Evolutionary conservation across 1,139 yeast genomes (phyloP).

Genomic region (Casaregolazyma lundiana): DNA sequence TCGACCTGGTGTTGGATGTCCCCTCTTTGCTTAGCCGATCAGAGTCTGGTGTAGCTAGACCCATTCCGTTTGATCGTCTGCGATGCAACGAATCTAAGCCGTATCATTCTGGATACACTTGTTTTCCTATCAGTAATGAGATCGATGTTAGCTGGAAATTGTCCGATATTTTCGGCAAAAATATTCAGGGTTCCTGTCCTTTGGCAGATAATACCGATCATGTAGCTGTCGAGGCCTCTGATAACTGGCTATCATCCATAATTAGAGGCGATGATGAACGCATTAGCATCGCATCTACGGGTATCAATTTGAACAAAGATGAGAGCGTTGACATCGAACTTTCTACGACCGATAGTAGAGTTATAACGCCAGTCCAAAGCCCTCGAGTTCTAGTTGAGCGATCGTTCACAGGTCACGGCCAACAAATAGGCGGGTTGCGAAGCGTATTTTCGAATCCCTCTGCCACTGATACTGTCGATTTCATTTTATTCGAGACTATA

Average conservation of each 20-base stretch:
- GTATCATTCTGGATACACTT: slow-evolving; percentile 53
- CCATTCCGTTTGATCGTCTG: slow-evolving; percentile 61
- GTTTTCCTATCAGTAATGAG: slow-evolving; percentile 69
- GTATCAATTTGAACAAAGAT: background rate
- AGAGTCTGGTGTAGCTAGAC: slow-evolving; percentile 74
- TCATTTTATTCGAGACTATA: slow-evolving; percentile 71
- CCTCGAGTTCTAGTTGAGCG: slow-evolving; percentile 78
- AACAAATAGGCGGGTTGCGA: slow-evolving; percentile 86
- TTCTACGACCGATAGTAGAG: slow-evolving; percentile 33
- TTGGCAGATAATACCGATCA: slow-evolving; percentile 30
- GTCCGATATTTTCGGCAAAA: slow-evolving; percentile 64
- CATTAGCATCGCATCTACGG: slow-evolving; percentile 2
- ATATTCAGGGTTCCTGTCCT: slow-evolving; percentile 61
- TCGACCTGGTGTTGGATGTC: slow-evolving; percentile 71
- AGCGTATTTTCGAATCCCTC: slow-evolving; percentile 68
- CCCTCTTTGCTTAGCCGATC: slow-evolving; percentile 60
- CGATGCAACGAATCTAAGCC: slow-evolving; percentile 66
- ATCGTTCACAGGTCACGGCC: slow-evolving; percentile 87
- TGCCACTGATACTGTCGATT: slow-evolving; percentile 38
- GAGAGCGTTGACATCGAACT: slow-evolving; percentile 33
- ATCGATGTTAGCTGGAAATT: slow-evolving; percentile 50
- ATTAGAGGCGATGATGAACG: slow-evolving; percentile 4
- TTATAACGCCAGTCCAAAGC: slow-evolving; percentile 31
- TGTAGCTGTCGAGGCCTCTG: slow-evolving; percentile 29
- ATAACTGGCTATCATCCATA: slow-evolving; percentile 24